A percentile compares a stretch with the other conserved stretches of the same genome.
phyloP scores from a whole-genome alignment of 2,329 filamentous ascomycete species.

The Venturia pyrina region DNA sequence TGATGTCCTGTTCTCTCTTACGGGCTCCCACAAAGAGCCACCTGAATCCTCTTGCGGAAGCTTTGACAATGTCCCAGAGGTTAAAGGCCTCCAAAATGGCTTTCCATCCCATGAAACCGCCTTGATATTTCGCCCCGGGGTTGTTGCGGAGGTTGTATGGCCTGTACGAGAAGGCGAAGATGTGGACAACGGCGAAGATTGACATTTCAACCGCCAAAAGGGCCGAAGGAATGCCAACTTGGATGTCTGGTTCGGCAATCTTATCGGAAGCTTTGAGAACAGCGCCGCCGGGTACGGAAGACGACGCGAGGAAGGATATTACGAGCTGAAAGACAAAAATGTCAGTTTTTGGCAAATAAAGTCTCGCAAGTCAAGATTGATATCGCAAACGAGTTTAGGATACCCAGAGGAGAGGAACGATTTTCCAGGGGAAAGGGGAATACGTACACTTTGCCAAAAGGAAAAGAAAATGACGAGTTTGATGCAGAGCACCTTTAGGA shows the following conservation, averaged over 20 bases:
- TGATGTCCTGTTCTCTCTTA: constrained; percentile 37
- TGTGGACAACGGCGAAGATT: constrained; percentile 64
- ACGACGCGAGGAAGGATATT: constrained; percentile 51
- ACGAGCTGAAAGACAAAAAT: constrained; percentile 31
- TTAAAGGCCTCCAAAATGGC: constrained; percentile 67
- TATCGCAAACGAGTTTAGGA: too few species aligned
- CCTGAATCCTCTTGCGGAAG: constrained; percentile 63
- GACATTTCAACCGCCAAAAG: constrained; percentile 81
- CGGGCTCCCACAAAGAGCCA: constrained; percentile 73
- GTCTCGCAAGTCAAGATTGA: too few species aligned
- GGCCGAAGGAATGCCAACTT: constrained; percentile 68
- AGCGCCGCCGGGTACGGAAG: constrained; percentile 36
- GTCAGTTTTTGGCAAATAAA: neutral
- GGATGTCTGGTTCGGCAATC: constrained; percentile 64
- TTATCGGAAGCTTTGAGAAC: constrained; percentile 52
- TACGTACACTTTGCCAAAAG: constrained; percentile 64
- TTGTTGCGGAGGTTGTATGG: constrained; percentile 45
- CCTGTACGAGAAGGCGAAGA: constrained; percentile 72
- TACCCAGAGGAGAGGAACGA: too few species aligned
- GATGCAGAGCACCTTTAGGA: constrained; percentile 75
- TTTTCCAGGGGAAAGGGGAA: neutral
- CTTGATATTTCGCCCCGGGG: constrained; percentile 39
- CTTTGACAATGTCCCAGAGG: constrained; percentile 74
- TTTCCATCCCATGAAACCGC: constrained; percentile 53
- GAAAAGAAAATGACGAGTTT: constrained; percentile 87